Conservation (phyloP, 805 yeast genomes). For the Yamadazyma philogaea region DNA sequence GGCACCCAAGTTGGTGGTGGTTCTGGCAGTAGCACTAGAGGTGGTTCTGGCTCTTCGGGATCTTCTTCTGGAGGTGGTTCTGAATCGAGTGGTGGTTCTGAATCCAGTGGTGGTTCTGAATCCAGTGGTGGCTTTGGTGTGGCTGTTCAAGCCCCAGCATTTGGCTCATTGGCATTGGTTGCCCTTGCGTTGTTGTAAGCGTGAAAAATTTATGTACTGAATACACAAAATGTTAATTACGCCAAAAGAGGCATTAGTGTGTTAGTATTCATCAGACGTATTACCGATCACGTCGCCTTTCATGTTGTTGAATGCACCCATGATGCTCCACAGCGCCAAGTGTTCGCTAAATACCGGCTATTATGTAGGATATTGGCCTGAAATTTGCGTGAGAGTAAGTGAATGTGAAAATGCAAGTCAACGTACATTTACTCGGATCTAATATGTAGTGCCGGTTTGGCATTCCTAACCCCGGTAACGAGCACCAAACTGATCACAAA, state of each 20-base stretch:
- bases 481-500: slow-evolving; percentile 24
- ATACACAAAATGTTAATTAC: slow-evolving; percentile 2
- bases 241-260: no score
- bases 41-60: not conserved
- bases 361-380: no score
- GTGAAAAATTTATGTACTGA: slow-evolving; percentile 2
- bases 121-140: slow-evolving; percentile 16
- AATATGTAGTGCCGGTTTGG: slow-evolving; percentile 5
- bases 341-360: no score
- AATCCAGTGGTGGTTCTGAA: slow-evolving; percentile 11
- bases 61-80: not conserved
- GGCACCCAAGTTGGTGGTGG: slow-evolving; percentile 1
- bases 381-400: no score
- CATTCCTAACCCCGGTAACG: slow-evolving; percentile 8
- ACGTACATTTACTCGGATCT: not conserved
- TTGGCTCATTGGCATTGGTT: slow-evolving; percentile 18
- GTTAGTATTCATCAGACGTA: no score
- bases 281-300: no score
- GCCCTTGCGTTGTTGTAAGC: slow-evolving; percentile 18
- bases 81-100: not conserved
- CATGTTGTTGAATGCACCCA: no score
- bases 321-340: no score
- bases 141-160: slow-evolving; percentile 16
- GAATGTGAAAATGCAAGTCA: not conserved
- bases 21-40: slow-evolving; percentile 4